A percentile compares a stretch with the other conserved stretches of the same genome.
Conservation (phyloP, 805 yeast species). For the Kodamaea kakaduensis region DNA sequence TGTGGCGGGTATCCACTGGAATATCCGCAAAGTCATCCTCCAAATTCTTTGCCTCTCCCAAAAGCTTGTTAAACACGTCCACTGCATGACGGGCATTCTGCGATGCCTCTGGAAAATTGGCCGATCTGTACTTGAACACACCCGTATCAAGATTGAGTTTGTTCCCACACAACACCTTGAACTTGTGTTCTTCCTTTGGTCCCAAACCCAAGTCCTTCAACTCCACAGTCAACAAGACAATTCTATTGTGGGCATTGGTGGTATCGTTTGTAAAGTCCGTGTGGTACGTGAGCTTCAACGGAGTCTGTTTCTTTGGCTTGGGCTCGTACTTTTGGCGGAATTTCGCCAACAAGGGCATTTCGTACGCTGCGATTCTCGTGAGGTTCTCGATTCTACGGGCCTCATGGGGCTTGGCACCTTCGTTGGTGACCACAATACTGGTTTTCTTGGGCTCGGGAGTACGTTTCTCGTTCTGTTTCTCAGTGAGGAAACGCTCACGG, state of each 20-base stretch:
- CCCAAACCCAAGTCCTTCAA: conserved; percentile 52
- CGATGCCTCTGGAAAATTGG: conserved; percentile 67
- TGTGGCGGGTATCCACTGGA: conserved; percentile 78
- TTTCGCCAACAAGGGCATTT: conserved; percentile 78
- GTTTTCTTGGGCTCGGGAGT: conserved; percentile 38
- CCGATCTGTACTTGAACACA: conserved; percentile 59
- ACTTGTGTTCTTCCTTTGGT: conserved; percentile 60
- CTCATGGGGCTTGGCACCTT: conserved; percentile 36
- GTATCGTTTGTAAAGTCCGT: conserved; percentile 70
- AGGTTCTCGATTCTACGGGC: conserved; percentile 73
- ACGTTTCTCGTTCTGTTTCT: conserved; percentile 32
- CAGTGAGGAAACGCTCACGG: conserved; percentile 40
- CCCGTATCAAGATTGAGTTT: conserved; percentile 66
- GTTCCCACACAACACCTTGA: conserved; percentile 72
- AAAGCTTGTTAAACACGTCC: conserved; percentile 56
- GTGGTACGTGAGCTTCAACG: conserved; percentile 61
- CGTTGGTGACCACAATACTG: conserved; percentile 32
- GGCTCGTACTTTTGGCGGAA: conserved; percentile 67
- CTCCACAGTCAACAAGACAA: conserved; percentile 58
- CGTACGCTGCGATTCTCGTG: conserved; percentile 85
- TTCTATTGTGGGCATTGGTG: conserved; percentile 59
- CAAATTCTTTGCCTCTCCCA: conserved; percentile 61
- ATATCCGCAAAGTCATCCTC: conserved; percentile 67
- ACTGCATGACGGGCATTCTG: conserved; percentile 79
- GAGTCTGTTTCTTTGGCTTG: conserved; percentile 39